Percentiles rank a stretch among this genome's conserved stretches.
These are phyloP conservation scores for Gymnopus androsaceus DNA, from an alignment of 1,284 basidiomycete species.

Conservation along the genomic window DNA sequence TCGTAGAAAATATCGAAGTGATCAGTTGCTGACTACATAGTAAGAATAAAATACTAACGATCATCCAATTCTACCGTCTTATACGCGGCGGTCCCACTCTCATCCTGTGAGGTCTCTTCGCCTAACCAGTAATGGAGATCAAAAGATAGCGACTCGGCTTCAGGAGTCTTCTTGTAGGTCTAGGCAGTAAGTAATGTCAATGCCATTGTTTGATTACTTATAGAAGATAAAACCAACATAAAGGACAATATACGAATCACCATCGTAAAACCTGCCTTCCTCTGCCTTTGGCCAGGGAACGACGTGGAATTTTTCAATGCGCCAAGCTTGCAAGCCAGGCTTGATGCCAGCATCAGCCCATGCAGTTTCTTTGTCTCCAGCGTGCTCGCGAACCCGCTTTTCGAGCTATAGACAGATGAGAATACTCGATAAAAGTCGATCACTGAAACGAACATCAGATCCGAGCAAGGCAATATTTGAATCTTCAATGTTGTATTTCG, in stretches of 20 bases:
- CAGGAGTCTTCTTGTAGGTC: slow-evolving; percentile 56
- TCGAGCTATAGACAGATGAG: slow-evolving; percentile 44
- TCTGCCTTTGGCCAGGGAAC: slow-evolving; percentile 54
- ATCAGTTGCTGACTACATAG: not conserved
- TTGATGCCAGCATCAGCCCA: slow-evolving; percentile 51
- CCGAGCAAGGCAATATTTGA: slow-evolving; percentile 64
- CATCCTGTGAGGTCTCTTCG: slow-evolving; percentile 58
- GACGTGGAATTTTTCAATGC: slow-evolving; percentile 59
- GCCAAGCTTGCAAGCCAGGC: slow-evolving; percentile 55
- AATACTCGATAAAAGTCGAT: not conserved
- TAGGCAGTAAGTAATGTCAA: slow-evolving; percentile 19
- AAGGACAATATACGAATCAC: slow-evolving; percentile 66
- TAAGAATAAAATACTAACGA: slow-evolving; percentile 40
- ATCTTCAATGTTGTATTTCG: slow-evolving; percentile 59
- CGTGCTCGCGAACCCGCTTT: slow-evolving; percentile 55
- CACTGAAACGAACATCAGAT: slow-evolving; percentile 48
- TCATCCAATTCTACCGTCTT: slow-evolving; percentile 72
- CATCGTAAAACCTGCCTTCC: slow-evolving; percentile 59
- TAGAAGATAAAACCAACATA: slow-evolving; percentile 36
- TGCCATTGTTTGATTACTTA: too few species aligned
- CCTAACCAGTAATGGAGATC: slow-evolving; percentile 72
- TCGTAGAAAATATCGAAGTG: not conserved
- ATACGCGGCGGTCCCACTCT: slow-evolving; percentile 62
- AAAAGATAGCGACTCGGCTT: slow-evolving; percentile 50
- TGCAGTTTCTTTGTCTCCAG: slow-evolving; percentile 52